A percentile compares a stretch with the other conserved stretches of the same genome.
Conservation (phyloP, 139 green algal genomes). For the Desmodesmus armatus region DNA sequence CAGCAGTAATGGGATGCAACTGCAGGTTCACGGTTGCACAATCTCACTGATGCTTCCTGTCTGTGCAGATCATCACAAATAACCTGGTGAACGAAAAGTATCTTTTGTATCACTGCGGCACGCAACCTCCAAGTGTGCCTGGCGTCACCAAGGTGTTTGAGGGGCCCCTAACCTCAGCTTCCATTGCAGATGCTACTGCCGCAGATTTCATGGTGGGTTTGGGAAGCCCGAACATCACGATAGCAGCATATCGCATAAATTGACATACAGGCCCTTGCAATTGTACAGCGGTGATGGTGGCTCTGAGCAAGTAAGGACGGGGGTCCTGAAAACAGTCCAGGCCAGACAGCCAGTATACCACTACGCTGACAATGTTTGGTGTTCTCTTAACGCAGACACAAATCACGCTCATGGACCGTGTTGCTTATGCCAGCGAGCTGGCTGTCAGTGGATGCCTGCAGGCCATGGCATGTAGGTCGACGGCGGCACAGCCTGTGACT, state of each 20-base stretch:
- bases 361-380: no score
- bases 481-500: not conserved
- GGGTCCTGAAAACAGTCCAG: no score
- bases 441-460: conserved; percentile 12
- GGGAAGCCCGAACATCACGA: no score
- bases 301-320: no score
- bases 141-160: conserved; percentile 8
- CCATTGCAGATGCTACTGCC: conserved; percentile 16
- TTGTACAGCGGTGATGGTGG: no score
- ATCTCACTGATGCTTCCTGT: not conserved
- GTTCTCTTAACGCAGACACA: no score
- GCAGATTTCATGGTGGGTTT: conserved; percentile 19
- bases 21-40: not conserved
- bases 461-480: not conserved
- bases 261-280: no score
- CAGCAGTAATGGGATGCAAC: not conserved
- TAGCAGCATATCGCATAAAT: no score
- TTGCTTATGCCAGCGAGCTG: not conserved
- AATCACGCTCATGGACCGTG: not conserved
- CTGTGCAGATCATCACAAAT: not conserved
- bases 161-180: conserved; percentile 1
- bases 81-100: conserved; percentile 30
- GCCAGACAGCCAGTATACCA: no score
- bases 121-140: not conserved
- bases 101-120: conserved; percentile 22